Conservation (phyloP, 1,284 basidiomycete species). For the Sphaerobolus stellatus region DNA sequence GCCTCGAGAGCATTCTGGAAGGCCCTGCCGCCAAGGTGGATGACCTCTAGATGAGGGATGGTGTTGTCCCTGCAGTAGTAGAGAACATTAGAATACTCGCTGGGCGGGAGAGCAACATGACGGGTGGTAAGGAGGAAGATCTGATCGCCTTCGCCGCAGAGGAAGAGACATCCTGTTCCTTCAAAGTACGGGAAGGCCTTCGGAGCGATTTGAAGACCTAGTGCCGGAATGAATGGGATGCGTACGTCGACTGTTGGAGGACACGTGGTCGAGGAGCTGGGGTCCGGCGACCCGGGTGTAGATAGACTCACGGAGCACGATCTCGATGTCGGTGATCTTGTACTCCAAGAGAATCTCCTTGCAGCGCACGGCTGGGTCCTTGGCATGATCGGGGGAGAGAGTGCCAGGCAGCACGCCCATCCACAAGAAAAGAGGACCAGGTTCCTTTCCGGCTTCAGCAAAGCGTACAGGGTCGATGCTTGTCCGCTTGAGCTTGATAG, state of each 20-base stretch:
- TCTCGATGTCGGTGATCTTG: conserved; percentile 28
- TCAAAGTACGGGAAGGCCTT: conserved; percentile 23
- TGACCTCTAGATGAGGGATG: conserved; percentile 12
- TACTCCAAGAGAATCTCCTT: conserved; percentile 14
- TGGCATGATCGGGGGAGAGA: conserved; percentile 18
- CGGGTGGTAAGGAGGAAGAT: conserved; percentile 30
- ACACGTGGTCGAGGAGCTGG: conserved; percentile 24
- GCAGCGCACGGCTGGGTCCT: conserved; percentile 16
- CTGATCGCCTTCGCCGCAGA: conserved; percentile 25
- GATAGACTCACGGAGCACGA: conserved; percentile 33
- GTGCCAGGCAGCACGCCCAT: conserved; percentile 21
- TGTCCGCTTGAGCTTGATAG: not conserved
- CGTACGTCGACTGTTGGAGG: conserved; percentile 23
- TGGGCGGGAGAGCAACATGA: conserved; percentile 25
- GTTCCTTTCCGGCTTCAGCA: not conserved
- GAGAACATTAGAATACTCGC: conserved; percentile 17
- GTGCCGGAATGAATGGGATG: conserved; percentile 32
- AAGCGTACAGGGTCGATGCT: not conserved
- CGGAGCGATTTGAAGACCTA: conserved; percentile 35
- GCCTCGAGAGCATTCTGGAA: conserved; percentile 10
- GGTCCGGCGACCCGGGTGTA: conserved; percentile 22
- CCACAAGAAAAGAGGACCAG: not conserved
- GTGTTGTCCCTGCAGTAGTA: conserved; percentile 18
- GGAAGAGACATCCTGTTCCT: conserved; percentile 28
- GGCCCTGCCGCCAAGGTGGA: conserved; percentile 15